Evolutionary conservation across 805 yeast species (phyloP).

Genomic region (Lipomyces kockii): DNA sequence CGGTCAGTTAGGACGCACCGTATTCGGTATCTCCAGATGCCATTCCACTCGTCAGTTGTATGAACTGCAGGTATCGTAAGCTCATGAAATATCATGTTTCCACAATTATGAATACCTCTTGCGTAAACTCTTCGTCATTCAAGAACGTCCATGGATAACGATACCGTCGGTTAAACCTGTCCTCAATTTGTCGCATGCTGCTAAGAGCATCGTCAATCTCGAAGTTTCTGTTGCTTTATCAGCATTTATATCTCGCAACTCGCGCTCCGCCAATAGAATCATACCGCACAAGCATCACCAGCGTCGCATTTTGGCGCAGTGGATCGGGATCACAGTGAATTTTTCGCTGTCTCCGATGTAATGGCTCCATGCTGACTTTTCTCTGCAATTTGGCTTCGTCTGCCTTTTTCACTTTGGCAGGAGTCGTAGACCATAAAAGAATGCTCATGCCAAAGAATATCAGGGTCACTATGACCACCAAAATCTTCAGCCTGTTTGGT

Average conservation of each 20-base stretch:
- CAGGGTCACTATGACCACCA: conserved; percentile 14
- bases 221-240: conserved; percentile 51
- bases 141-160: conserved; percentile 95
- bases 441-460: conserved; percentile 25
- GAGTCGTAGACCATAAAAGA: conserved; percentile 28
- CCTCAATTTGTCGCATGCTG: conserved; percentile 71
- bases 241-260: not conserved
- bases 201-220: conserved; percentile 63
- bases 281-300: conserved; percentile 62
- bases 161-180: conserved; percentile 79
- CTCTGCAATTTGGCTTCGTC: conserved; percentile 30
- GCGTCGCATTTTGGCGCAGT: conserved; percentile 56
- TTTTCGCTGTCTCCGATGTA: conserved; percentile 30
- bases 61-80: conserved; percentile 53
- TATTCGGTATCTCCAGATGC: conserved; percentile 78
- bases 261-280: not conserved
- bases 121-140: conserved; percentile 83
- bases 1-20: conserved; percentile 51
- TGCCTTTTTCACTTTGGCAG: conserved; percentile 25
- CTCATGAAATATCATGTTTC: not conserved
- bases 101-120: conserved; percentile 50
- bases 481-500: conserved; percentile 25
- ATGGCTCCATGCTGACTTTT: conserved; percentile 27
- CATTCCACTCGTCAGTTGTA: conserved; percentile 63
- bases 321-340: conserved; percentile 37